A percentile compares a stretch with the other conserved stretches of the same genome.
Conservation (phyloP, 202 grass and related monocot species). For the Dendrocalamus latiflorus region DNA sequence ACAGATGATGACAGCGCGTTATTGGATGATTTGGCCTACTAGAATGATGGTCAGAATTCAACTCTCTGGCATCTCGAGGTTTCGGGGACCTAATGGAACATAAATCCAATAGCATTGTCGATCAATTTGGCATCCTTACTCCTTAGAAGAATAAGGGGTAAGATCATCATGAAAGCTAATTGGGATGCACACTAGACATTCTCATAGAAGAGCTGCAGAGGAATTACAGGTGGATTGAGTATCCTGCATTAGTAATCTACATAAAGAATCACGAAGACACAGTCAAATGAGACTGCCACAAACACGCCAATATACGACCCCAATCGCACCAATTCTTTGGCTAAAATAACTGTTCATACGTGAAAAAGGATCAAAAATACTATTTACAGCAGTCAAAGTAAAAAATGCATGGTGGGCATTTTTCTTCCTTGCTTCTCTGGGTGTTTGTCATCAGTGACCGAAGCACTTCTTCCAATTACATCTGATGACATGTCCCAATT, state of each 20-base stretch:
- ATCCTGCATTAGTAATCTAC: conserved; percentile 36
- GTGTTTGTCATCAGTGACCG: not conserved
- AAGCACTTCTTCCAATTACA: conserved; percentile 33
- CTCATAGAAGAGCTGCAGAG: not conserved
- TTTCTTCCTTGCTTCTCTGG: conserved; percentile 19
- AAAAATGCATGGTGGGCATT: conserved; percentile 28
- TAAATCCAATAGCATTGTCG: not conserved
- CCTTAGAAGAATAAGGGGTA: not conserved
- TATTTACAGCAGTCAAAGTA: conserved; percentile 31
- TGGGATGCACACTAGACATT: not conserved
- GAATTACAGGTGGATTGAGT: conserved; percentile 25
- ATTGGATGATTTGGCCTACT: not conserved
- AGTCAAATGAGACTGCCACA: not conserved
- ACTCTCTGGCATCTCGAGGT: not conserved
- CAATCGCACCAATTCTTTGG: conserved; percentile 6
- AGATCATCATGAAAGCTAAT: not conserved
- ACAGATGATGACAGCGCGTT: not conserved
- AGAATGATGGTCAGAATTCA: not conserved
- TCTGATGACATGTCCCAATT: conserved; percentile 55
- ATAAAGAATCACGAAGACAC: conserved; percentile 16
- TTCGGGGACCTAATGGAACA: not conserved
- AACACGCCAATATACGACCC: not conserved
- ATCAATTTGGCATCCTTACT: not conserved
- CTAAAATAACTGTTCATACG: conserved; percentile 31
- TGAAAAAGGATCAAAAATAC: not conserved